Evolutionary conservation across 2,329 filamentous ascomycete species (phyloP).

Genomic region (Aspergillus sp.): DNA sequence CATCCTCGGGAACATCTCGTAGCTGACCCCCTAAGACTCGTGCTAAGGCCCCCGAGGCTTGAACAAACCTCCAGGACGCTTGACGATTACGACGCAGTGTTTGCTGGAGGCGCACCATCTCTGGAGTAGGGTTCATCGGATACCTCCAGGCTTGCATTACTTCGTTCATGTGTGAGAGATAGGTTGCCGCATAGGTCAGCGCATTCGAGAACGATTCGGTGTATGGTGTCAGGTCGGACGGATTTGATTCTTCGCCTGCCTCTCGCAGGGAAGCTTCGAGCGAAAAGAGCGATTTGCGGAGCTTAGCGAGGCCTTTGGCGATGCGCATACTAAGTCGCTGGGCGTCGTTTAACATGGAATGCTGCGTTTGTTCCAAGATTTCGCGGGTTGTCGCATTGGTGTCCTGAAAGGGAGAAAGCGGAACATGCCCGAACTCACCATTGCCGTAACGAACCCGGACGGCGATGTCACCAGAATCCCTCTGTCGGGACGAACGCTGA

Average conservation of each 20-base stretch:
- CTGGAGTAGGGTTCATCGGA: slow-evolving; percentile 54
- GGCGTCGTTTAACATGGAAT: slow-evolving; percentile 50
- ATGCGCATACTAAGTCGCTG: slow-evolving; percentile 56
- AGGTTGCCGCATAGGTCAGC: slow-evolving; percentile 45
- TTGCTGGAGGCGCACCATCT: slow-evolving; percentile 56
- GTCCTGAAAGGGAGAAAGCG: slow-evolving; percentile 40
- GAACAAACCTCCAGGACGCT: slow-evolving; percentile 59
- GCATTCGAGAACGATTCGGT: slow-evolving; percentile 40
- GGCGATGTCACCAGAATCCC: slow-evolving; percentile 46
- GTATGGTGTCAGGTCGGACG: slow-evolving; percentile 31
- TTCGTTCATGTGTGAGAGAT: slow-evolving; percentile 57
- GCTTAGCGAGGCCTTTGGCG: slow-evolving; percentile 53
- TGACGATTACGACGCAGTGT: slow-evolving; percentile 57
- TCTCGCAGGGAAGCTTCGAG: slow-evolving; percentile 39
- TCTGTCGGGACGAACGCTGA: slow-evolving; percentile 44
- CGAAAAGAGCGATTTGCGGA: slow-evolving; percentile 57
- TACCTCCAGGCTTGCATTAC: slow-evolving; percentile 58
- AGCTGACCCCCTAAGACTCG: slow-evolving; percentile 56
- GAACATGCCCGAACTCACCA: slow-evolving; percentile 59
- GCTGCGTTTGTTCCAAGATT: slow-evolving; percentile 40
- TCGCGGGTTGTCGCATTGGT: slow-evolving; percentile 25
- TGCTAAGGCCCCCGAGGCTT: slow-evolving; percentile 59
- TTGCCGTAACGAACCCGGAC: slow-evolving; percentile 60
- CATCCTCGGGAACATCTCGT: slow-evolving; percentile 41
- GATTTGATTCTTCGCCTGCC: slow-evolving; percentile 24